These are phyloP conservation scores for Beauveria medogensis DNA, from an alignment of 2,329 filamentous ascomycete genomes.

Conservation along the genomic window DNA sequence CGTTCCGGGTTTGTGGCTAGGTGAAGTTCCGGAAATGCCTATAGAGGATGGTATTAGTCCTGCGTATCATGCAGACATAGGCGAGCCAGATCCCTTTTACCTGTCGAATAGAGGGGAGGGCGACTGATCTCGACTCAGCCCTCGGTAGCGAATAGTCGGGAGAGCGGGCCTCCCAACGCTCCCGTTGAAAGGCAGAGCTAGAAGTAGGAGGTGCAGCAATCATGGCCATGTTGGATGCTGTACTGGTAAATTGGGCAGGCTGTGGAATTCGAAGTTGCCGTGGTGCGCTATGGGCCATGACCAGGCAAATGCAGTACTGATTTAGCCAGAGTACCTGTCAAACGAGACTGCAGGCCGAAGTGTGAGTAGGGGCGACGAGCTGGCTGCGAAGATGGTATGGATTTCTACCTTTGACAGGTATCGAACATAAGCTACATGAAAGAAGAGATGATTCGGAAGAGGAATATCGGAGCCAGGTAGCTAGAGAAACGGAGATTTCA, in stretches of 20 bases:
- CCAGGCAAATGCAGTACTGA: constrained; percentile 2
- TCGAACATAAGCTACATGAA: neutral
- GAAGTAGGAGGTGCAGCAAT: constrained; percentile 38
- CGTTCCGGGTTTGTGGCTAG: constrained; percentile 23
- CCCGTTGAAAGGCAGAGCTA: constrained; percentile 32
- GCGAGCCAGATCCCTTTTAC: constrained; percentile 22
- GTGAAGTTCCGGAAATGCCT: constrained; percentile 41
- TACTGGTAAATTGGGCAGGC: constrained; percentile 17
- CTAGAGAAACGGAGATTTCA: neutral
- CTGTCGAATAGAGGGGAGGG: constrained; percentile 46
- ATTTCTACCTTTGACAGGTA: constrained; percentile 3
- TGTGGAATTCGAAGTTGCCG: constrained; percentile 22
- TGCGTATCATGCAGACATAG: neutral
- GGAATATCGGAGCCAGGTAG: neutral
- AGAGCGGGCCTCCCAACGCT: constrained; percentile 30
- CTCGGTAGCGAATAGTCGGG: constrained; percentile 27
- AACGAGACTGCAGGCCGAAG: neutral
- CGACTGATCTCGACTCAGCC: constrained; percentile 32
- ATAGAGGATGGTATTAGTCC: constrained; percentile 16
- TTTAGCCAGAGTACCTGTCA: constrained; percentile 1
- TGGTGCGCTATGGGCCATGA: constrained; percentile 34
- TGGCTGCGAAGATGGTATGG: neutral
- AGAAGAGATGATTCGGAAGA: neutral
- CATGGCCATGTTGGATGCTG: constrained; percentile 39
- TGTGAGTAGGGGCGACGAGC: neutral